Percentiles rank a stretch among this genome's conserved stretches.
phyloP scores from a whole-genome alignment of 495 filamentous ascomycete genomes.

The Penicillium soppii region DNA sequence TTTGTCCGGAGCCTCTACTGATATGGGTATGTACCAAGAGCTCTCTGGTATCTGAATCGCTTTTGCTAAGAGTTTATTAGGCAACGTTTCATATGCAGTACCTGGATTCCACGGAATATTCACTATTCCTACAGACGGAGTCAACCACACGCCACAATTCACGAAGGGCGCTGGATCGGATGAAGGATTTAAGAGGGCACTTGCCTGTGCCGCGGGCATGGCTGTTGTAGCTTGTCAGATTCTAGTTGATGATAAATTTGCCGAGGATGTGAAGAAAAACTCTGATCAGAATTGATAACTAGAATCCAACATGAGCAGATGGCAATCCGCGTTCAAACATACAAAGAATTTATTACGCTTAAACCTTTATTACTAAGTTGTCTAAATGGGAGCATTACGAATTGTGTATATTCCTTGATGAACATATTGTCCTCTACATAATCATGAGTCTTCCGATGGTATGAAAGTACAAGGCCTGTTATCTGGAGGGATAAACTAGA shows the following conservation, averaged over 20 bases:
- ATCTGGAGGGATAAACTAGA: slow-evolving; percentile 5
- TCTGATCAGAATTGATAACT: slow-evolving; percentile 22
- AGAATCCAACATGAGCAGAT: no score
- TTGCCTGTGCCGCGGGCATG: slow-evolving; percentile 59
- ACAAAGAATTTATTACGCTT: no score
- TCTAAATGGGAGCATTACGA: background rate
- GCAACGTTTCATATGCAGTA: slow-evolving; percentile 56
- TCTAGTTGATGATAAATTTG: slow-evolving; percentile 43
- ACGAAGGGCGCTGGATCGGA: slow-evolving; percentile 52
- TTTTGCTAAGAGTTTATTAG: slow-evolving; percentile 31
- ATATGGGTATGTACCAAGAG: slow-evolving; percentile 33
- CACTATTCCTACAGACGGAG: slow-evolving; percentile 48
- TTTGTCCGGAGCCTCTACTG: slow-evolving; percentile 32
- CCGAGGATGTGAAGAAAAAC: slow-evolving; percentile 27
- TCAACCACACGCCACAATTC: slow-evolving; percentile 58
- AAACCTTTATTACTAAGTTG: no score
- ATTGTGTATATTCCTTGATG: background rate
- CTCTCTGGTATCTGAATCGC: background rate
- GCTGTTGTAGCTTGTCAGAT: slow-evolving; percentile 52
- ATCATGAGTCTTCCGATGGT: background rate
- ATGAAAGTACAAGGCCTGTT: no score
- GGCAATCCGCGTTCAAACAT: no score
- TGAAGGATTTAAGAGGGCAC: slow-evolving; percentile 42
- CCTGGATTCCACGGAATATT: slow-evolving; percentile 61
- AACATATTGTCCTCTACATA: background rate